Evolutionary conservation across 257 asterid species (phyloP), one percentile per base, ranked within the genome.

Genomic region (Anisodus acutangulus): DNA sequence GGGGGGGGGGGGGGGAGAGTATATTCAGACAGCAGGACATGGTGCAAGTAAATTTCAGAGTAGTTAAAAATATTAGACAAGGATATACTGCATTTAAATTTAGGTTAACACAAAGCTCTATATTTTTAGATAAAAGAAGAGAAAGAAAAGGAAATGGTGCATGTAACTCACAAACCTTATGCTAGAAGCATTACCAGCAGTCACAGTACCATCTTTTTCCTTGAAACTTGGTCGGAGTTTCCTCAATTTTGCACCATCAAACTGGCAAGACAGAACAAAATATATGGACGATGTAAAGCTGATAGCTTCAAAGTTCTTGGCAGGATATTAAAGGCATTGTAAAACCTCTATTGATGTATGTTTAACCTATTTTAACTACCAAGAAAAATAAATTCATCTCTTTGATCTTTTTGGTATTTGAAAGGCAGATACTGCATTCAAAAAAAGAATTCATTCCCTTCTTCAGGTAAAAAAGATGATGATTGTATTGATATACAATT

Each of bases 141-240:
- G 9, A 70, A 17, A 70, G 57, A 41, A n/a, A 41, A 83, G 54
- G 1, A 70, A 19, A 43, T 70, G 79, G 55, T 9, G 79, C 57
- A 70, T 43, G 55, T 17, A 84, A 11, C 26, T 41, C 11, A 83
- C 78, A 82, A 41, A 94, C 99, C 99, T 95, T 90, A 95, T 91
- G 90, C 99, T 95, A 63, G 99, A 95, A 63, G 99, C 98, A 80
- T 95, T 95, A 55, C 98, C 99, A 78, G 99, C 98, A 66, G 99
- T 95, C 82, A 95, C 99, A 39, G 92, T 87, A 69, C 99, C 99
- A 16, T 95, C 99, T 37, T 92, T 90, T 89, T 93, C 97, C 95
- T 95, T 95, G 90, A 95, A 95, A 90, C 98, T 95, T 63, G 98
- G 98, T 68, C 97, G 91, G 67, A 95, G 93, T 91, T 94, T 95